Evolutionary conservation across 345 rosid species (phyloP), one percentile per base, ranked within the genome.

Genomic region (Gossypium anomalum): DNA sequence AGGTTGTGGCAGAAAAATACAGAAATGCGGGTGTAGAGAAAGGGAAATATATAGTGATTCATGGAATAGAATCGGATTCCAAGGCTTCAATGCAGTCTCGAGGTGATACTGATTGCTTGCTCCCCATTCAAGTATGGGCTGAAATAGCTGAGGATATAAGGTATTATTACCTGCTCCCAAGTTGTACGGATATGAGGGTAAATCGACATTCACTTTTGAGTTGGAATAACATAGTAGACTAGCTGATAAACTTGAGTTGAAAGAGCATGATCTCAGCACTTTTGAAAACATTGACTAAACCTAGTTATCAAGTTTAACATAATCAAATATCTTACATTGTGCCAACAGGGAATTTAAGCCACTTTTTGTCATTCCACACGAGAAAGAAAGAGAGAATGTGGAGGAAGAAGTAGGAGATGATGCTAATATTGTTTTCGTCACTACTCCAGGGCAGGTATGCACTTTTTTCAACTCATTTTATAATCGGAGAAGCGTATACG

Each of bases 31-130:
- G 95, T 47, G 91, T 64, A 6, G 88, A 87, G 80, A 89, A 82
- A 76, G 98, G 95, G 73, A 92, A 88, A 80, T 94, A 86, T 80
- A 68, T 92, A 60, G 97, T 92, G 78, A 86, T 94, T 80, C 97
- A 94, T 79, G 97, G 98, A 66, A 87, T 92, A 79, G 92, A 91
- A 79, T 92, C 97, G n/a, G 97, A 86, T 83, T 94, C 98, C 14
- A 86, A 91, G 85, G 97, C 98, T 49, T 92, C 97, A 43, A 92
- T 91, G 98, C 97, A 89, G 76, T 90, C 93, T 23, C 82, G 83
- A 75, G 97, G 98, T 44, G 97, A 92, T 72, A 59, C 81, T 34
- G 97, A 94, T 76, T 88, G 97, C 87, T 88, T 92, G 83, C 85
- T 94, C 76, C 89, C 93, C 34, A 76, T 92, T 52, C 16, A 76